Evolutionary conservation across 1,139 yeast species (phyloP), one percentile per base, ranked within the genome.

Genomic region (Taphrina wiesneri): DNA sequence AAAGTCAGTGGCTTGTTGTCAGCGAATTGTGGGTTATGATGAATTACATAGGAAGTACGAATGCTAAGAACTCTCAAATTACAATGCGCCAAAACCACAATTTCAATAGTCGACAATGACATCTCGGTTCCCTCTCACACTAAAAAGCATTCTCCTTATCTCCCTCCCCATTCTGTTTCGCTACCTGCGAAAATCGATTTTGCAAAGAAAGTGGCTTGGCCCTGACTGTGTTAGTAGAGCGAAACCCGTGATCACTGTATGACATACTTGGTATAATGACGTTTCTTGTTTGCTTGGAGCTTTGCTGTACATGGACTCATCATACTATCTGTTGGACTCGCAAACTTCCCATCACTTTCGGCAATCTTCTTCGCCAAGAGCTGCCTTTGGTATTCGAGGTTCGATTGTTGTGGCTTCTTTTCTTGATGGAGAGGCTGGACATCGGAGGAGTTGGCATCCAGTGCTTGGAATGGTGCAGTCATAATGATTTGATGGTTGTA

Each of bases 291-390:
- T 56, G 81, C 81, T 69, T 75, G 82, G 67, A 84, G 74, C 73
- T 83, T 84, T 65, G 82, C 81, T 5, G 86, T 80, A 71, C 86
- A 82, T 39, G 87, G 87, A 19, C 86, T 83, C 75, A 84, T 75
- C 70, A 83, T 71, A 63, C 77, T 80, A 72, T 84, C 87, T 1
- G 87, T 84, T 45, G 87, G 87, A 3, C 86, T 83, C 7, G 85
- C 83, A 68, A 73, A 52, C 49, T 52, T 46, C 17, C 60, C 64
- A 45, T 56, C 56, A 28, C 64, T 52, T n/a, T 39, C 65, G 36
- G 54, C 56, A 19, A 49, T 30, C 51, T 56, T 68, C 53, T 63
- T 47, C 15, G 53, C 51, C 45, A 66, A 34, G 17, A 66, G 45
- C 23, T 66, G 67, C 30, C 64, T 39, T 39, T 59, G 68, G 46